A percentile compares a stretch with the other conserved stretches of the same genome.
phyloP scores from a whole-genome alignment of 331 rosid species.

The Quercus lobata region DNA sequence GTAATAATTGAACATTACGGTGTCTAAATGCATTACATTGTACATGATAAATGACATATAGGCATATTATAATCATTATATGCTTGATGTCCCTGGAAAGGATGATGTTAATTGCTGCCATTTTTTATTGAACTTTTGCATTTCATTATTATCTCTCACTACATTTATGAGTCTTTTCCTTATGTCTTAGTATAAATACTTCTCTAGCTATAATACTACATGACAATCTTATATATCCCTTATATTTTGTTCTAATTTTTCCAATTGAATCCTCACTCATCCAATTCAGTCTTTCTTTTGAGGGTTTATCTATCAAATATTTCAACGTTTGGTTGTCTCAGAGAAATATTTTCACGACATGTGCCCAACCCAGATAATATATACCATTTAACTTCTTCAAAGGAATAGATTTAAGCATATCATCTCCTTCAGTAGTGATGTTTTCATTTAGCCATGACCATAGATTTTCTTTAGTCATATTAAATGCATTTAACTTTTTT shows the following conservation, averaged over 20 bases:
- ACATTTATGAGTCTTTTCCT: background rate
- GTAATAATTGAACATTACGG: background rate
- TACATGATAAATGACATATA: background rate
- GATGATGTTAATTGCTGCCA: background rate
- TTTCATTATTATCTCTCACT: background rate
- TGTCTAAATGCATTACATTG: background rate
- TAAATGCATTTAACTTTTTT: too few relatives aligned
- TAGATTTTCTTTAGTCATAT: too few relatives aligned
- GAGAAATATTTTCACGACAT: too few relatives aligned
- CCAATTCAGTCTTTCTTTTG: too few relatives aligned
- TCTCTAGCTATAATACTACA: background rate
- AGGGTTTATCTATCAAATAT: too few relatives aligned
- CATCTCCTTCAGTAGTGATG: too few relatives aligned
- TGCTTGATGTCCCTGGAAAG: background rate
- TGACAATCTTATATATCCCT: background rate
- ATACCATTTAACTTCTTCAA: too few relatives aligned
- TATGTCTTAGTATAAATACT: background rate
- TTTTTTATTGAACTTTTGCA: background rate
- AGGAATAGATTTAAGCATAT: too few relatives aligned
- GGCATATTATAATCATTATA: background rate
- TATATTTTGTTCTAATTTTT: background rate
- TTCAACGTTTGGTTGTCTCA: too few relatives aligned
- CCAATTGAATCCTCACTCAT: background rate
- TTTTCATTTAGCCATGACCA: too few relatives aligned
- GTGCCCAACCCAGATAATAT: too few relatives aligned